Conservation (phyloP, 2,329 filamentous ascomycete genomes). For the Curvularia eragrostidis region DNA sequence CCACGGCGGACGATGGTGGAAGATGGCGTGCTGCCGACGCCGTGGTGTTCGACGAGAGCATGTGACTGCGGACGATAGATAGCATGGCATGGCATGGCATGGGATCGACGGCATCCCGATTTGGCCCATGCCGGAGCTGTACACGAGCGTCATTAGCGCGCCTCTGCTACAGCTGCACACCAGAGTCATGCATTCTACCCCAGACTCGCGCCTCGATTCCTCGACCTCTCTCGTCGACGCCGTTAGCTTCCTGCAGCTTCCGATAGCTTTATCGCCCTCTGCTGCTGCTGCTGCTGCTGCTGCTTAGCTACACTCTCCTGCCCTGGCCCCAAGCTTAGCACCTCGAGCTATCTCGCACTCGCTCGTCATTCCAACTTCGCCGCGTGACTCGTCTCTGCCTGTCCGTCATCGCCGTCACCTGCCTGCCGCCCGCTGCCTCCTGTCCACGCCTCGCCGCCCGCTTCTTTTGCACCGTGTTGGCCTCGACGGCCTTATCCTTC, state of each 20-base stretch:
- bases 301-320: slow-evolving; percentile 9
- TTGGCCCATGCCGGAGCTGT: not conserved
- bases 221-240: slow-evolving; percentile 19
- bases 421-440: not conserved
- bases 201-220: slow-evolving; percentile 26
- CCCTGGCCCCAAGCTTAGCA: slow-evolving; percentile 24
- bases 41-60: too few species aligned
- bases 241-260: slow-evolving; percentile 23
- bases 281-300: slow-evolving; percentile 18
- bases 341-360: slow-evolving; percentile 20
- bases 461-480: not conserved
- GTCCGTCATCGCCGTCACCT: slow-evolving; percentile 3
- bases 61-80: too few species aligned
- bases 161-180: not conserved
- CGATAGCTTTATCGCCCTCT: slow-evolving; percentile 16
- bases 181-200: slow-evolving; percentile 19
- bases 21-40: too few species aligned
- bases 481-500: not conserved
- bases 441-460: not conserved
- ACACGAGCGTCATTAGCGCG: not conserved
- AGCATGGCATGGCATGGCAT: not conserved
- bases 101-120: not conserved
- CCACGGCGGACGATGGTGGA: not conserved
- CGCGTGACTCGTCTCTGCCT: slow-evolving; percentile 33
- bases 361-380: slow-evolving; percentile 44